Base-by-base conservation (phyloP, 495 filamentous ascomycete genomes). In the Aspergillus saccharolyticus region DNA sequence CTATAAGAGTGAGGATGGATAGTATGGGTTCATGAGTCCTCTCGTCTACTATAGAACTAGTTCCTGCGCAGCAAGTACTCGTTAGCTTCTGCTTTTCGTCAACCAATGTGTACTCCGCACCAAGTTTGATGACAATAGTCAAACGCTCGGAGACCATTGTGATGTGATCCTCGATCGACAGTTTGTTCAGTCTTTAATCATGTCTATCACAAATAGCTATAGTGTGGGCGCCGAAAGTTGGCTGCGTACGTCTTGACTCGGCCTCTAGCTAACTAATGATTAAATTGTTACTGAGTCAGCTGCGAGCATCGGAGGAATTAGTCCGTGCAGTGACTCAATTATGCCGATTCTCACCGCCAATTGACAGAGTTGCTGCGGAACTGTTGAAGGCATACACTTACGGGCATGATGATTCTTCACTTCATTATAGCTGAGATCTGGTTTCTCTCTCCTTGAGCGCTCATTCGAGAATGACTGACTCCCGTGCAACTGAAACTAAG, bases 11-110 rank as follows among this genome's bases (percentile, higher is more conserved):
- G 52, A 98, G 74, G 55, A 90, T 96, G 9, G 91, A 95, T 19
- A 97, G 80, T 28, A 96, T 83, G n/a, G 95, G 95, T 60, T 96
- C 88, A 73, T 97, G 94, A n/a, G 89, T 96, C 63, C 86, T 90
- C 68, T 98, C 94, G 70, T 97, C 89, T 51, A 97, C 94, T 62
- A 98, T 97, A 15, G 94, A 98, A 73, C 91, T 96, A 21, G 94
- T 97, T 61, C 94, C 94, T 98, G 15, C 52, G 53, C 47, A 50
- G 1, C 15, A 24, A 21, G 14, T 48, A 45, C 56, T 63, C 16
- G 61, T 69, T 58, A 62, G 44, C 53, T 54, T 33, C 20, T 30
- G 21, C 47, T 21, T 57, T 12, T 47, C 16, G 45, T 61, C 55
- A 48, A 54, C 51, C 63, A 58, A 44, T 56, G 60, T 61, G 46